Percentiles rank a stretch among this genome's conserved stretches.
Evolutionary conservation across 2,329 filamentous ascomycete species (phyloP).

Genomic region (Taxawa tesnikishii): DNA sequence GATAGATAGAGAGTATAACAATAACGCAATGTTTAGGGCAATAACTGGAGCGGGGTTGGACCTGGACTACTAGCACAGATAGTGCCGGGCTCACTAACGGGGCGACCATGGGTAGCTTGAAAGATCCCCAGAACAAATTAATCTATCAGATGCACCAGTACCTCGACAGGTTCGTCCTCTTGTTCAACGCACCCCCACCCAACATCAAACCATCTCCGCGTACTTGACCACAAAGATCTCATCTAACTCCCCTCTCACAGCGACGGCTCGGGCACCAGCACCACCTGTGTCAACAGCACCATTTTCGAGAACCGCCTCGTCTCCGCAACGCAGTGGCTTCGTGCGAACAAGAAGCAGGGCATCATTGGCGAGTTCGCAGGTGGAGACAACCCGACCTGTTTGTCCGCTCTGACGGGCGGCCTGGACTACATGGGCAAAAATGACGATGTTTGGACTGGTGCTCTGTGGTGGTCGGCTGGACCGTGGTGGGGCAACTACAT

Average conservation of each 20-base stretch:
- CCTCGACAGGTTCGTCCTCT: slow-evolving; percentile 29
- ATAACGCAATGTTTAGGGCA: too few species aligned
- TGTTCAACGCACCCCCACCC: too few species aligned
- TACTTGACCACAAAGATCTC: too few species aligned
- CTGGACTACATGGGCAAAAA: slow-evolving; percentile 36
- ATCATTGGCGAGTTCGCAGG: slow-evolving; percentile 44
- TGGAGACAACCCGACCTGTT: slow-evolving; percentile 37
- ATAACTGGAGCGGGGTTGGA: too few species aligned
- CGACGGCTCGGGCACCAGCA: slow-evolving; percentile 40
- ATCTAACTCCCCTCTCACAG: too few species aligned
- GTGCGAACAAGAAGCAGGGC: slow-evolving; percentile 38
- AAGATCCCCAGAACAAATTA: slow-evolving; percentile 40
- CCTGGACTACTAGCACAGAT: too few species aligned
- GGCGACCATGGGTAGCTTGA: slow-evolving; percentile 33
- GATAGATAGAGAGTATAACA: too few species aligned
- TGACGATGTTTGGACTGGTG: slow-evolving; percentile 41
- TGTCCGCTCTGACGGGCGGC: slow-evolving; percentile 37
- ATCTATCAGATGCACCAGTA: slow-evolving; percentile 54
- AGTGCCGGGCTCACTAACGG: slow-evolving; percentile 28
- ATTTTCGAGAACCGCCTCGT: slow-evolving; percentile 40
- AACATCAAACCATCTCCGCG: too few species aligned
- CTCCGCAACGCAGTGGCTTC: slow-evolving; percentile 42
- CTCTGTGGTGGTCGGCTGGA: slow-evolving; percentile 43
- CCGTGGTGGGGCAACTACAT: slow-evolving; percentile 31
- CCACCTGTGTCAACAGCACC: slow-evolving; percentile 38